Evolutionary conservation across 495 filamentous ascomycete genomes (phyloP), one percentile per base, ranked within the genome.

Genomic region (Aspergillus asperescens): DNA sequence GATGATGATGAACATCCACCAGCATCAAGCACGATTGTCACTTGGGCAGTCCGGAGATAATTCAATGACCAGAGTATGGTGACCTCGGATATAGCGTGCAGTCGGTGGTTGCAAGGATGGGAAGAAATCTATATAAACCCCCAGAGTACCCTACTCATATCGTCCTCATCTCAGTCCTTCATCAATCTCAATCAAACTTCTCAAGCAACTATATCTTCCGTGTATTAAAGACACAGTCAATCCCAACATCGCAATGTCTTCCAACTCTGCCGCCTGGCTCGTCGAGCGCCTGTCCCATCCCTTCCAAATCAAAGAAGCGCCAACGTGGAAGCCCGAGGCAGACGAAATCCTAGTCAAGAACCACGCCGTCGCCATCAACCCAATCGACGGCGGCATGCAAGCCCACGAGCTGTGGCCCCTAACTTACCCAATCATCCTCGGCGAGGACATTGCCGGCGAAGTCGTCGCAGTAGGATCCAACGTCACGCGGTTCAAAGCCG

Each of bases 401-500:
- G 25, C 25, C 19, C 50, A 31, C 5, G 48, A 42, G 18, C 53
- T 29, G 35, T 46, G 35, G 35, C 48, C 42, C 8, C 27, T 58
- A 15, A 39, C 24, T 5, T 62, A 62, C 28, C 59, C 59, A 1
- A 37, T 58, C 13, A 71, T 75, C 24, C 66, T 75, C n/a, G 75
- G 75, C n/a, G 65, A 71, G 41, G 74, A 77, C 48, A 69, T 73
- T 60, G 64, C 66, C 31, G 74, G 73, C 2, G 60, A 66, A 8
- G 66, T 76, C 10, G 59, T 68, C 7, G 41, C 58, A 7, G 56
- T 72, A 4, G 73, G 72, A 0, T 29, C 58, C 0, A 48, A 38
- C 7, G 68, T 76, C 1, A 59, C 57, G 9, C 50, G 57, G 22
- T 58, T 65, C 56, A 48, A 56, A 18, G 39, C 45, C 7, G 68